Percentiles rank a stretch among this genome's conserved stretches.
phyloP scores from a whole-genome alignment of 768 basidiomycete species.

The Lentinula sp. region DNA sequence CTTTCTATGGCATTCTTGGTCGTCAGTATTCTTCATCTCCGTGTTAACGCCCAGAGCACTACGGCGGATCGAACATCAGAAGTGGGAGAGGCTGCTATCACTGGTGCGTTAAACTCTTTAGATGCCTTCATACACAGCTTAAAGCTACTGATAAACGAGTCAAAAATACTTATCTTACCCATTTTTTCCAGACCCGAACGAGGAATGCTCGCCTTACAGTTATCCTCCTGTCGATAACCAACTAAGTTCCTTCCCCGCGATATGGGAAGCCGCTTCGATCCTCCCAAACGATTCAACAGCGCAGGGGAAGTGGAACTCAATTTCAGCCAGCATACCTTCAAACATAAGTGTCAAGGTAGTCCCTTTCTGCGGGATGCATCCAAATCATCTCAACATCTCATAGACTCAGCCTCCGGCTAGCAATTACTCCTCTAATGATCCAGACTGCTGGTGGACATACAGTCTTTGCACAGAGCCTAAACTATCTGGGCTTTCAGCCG shows the following conservation, averaged over 20 bases:
- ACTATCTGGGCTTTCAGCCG: conserved; percentile 30
- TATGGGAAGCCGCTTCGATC: conserved; percentile 40
- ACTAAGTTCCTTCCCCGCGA: conserved; percentile 31
- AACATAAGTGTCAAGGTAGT: conserved; percentile 38
- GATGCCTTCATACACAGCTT: too few species aligned
- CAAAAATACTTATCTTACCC: neutral
- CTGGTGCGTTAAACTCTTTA: conserved; percentile 19
- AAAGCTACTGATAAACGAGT: too few species aligned
- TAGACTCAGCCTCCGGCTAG: conserved; percentile 14
- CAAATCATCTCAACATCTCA: conserved; percentile 1
- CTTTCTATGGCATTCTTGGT: neutral
- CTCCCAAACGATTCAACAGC: conserved; percentile 36
- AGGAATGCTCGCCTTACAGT: conserved; percentile 38
- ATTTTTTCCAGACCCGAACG: conserved; percentile 19
- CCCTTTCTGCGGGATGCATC: neutral
- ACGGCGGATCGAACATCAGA: conserved; percentile 27
- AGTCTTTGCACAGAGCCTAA: conserved; percentile 44
- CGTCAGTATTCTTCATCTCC: neutral
- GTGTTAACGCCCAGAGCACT: neutral
- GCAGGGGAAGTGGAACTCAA: conserved; percentile 33
- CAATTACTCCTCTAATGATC: conserved; percentile 27
- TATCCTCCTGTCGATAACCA: conserved; percentile 28
- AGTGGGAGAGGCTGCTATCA: conserved; percentile 28
- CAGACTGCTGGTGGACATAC: conserved; percentile 40
- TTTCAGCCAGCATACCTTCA: conserved; percentile 34